phyloP scores from a whole-genome alignment of 495 filamentous ascomycete genomes.

The Podospora comata region DNA sequence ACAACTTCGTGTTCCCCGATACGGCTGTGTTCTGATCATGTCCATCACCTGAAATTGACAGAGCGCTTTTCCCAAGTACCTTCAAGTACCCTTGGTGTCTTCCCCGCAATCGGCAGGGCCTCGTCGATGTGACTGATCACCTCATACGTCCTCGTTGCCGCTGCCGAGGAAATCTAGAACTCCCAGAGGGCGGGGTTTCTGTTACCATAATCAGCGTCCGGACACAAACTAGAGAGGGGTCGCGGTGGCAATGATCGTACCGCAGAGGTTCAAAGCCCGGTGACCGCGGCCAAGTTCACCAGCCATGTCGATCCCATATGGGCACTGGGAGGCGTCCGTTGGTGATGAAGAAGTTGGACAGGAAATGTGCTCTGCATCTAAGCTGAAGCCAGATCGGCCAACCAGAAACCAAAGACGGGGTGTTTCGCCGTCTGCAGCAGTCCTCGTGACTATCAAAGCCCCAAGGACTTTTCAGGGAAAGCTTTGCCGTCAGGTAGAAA shows the following conservation, averaged over 20 bases:
- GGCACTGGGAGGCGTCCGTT: neutral
- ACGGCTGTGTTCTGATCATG: neutral
- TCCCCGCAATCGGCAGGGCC: neutral
- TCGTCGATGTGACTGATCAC: neutral
- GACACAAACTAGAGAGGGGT: neutral
- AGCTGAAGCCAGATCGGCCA: neutral
- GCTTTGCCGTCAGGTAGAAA: neutral
- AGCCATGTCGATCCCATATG: conserved; percentile 10
- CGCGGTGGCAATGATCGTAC: conserved; percentile 13
- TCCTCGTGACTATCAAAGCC: neutral
- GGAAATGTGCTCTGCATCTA: neutral
- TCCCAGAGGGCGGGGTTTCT: conserved; percentile 13
- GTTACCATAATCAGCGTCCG: neutral
- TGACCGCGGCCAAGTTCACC: conserved; percentile 2
- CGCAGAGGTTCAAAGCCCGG: neutral
- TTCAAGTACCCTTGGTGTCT: conserved; percentile 1
- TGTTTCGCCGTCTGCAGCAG: neutral
- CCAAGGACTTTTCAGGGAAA: neutral
- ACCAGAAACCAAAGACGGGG: neutral
- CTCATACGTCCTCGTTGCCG: neutral
- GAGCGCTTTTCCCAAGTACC: neutral
- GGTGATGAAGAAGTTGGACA: neutral
- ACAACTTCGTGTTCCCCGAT: neutral
- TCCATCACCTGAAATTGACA: neutral
- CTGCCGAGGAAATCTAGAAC: conserved; percentile 5